Conservation (phyloP, 345 rosid genomes). For the Clarkia xantiana region DNA sequence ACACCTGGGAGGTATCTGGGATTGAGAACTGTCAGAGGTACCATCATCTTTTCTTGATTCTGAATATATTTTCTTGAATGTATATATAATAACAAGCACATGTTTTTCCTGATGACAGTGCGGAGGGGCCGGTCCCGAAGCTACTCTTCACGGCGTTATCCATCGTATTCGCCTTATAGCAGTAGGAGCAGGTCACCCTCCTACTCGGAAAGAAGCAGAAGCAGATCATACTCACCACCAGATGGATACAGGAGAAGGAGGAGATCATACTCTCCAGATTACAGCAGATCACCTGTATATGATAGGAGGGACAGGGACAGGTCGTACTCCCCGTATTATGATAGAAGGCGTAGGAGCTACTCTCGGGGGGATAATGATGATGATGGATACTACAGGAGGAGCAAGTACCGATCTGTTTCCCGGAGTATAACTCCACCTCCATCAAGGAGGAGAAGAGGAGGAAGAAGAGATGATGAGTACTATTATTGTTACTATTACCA, state of each 20-base stretch:
- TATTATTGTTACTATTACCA: slow-evolving; percentile 17
- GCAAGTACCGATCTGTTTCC: slow-evolving; percentile 19
- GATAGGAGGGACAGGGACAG: slow-evolving; percentile 7
- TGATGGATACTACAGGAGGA: slow-evolving; percentile 26
- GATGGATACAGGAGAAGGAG: background rate
- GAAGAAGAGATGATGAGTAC: slow-evolving; percentile 5
- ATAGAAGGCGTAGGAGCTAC: slow-evolving; percentile 18
- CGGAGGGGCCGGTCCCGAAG: slow-evolving; percentile 4
- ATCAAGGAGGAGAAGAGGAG: no score
- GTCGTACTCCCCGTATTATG: slow-evolving; percentile 24
- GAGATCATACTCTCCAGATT: slow-evolving; percentile 26
- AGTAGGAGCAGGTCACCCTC: slow-evolving; percentile 28
- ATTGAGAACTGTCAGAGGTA: slow-evolving; percentile 49
- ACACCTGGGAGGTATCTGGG: slow-evolving; percentile 95
- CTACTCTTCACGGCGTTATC: slow-evolving; percentile 30
- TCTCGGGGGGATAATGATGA: slow-evolving; percentile 13
- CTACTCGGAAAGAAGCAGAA: slow-evolving; percentile 36
- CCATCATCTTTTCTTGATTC: background rate
- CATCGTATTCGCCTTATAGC: slow-evolving; percentile 36
- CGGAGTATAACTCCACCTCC: slow-evolving; percentile 18
- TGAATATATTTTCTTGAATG: background rate
- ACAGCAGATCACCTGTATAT: slow-evolving; percentile 1
- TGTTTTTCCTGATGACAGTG: slow-evolving; percentile 2
- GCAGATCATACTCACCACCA: slow-evolving; percentile 35
- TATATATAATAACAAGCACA: background rate